A percentile compares a stretch with the other conserved stretches of the same genome.
phyloP scores from a whole-genome alignment of 176 grass and related monocot genomes.

The Ampelocalamus luodianensis region DNA sequence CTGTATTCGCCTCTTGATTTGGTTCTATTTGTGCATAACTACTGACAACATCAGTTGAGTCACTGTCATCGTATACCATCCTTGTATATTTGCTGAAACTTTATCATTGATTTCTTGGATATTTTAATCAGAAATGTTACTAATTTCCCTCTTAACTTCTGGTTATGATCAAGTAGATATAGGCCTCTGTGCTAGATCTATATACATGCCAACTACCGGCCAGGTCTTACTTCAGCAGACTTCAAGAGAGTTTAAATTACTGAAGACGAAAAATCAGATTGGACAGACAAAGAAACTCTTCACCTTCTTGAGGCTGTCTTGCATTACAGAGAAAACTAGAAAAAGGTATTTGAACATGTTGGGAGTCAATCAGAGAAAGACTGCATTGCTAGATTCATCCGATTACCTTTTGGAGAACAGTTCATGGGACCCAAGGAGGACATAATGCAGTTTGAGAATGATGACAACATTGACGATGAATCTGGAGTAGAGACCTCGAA shows the following conservation, averaged over 20 bases:
- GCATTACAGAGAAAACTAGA: slow-evolving; percentile 92
- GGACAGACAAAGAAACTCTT: slow-evolving; percentile 97
- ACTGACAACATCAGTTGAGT: no score
- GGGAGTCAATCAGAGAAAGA: slow-evolving; percentile 85
- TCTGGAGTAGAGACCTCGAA: slow-evolving; percentile 52
- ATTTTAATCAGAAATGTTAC: slow-evolving; percentile 22
- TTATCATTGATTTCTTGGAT: not conserved
- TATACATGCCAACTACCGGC: slow-evolving; percentile 77
- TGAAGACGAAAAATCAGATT: slow-evolving; percentile 88
- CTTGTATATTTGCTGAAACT: no score
- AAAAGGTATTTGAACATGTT: slow-evolving; percentile 86
- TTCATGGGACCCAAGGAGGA: slow-evolving; percentile 71
- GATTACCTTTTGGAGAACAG: slow-evolving; percentile 88
- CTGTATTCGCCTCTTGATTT: slow-evolving; percentile 2
- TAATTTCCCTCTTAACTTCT: slow-evolving; percentile 36
- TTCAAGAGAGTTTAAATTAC: slow-evolving; percentile 85
- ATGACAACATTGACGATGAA: slow-evolving; percentile 47
- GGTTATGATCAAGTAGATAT: slow-evolving; percentile 67
- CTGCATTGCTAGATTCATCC: slow-evolving; percentile 81
- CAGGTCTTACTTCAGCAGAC: slow-evolving; percentile 77
- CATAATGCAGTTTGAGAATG: slow-evolving; percentile 46
- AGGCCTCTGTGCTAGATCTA: slow-evolving; percentile 78
- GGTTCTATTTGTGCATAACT: no score
- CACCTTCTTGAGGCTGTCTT: slow-evolving; percentile 92
- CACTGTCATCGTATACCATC: no score